A percentile compares a stretch with the other conserved stretches of the same genome.
Conservation (phyloP, 805 yeast genomes). For the Starmerella vaccinii region DNA sequence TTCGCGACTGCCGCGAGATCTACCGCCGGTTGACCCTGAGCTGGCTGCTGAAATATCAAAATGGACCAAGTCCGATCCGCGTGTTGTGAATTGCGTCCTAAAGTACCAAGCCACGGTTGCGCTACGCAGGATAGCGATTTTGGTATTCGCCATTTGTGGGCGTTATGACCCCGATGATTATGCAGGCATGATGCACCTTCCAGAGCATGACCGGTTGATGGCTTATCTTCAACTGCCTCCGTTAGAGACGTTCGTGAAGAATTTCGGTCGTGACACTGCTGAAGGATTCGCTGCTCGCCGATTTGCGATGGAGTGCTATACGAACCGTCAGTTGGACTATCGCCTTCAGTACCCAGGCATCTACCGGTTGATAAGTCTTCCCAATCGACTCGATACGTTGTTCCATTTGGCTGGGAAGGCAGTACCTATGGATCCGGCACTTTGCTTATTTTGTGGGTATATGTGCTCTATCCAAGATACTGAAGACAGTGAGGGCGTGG, state of each 20-base stretch:
- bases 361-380: conserved; percentile 52
- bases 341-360: conserved; percentile 54
- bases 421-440: conserved; percentile 56
- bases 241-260: conserved; percentile 15
- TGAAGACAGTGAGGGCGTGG: conserved; percentile 36
- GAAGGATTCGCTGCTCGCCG: conserved; percentile 13
- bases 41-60: not conserved
- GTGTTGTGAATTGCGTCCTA: conserved; percentile 11
- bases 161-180: conserved; percentile 23
- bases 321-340: conserved; percentile 2
- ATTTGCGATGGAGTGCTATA: not conserved
- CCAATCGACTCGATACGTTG: conserved; percentile 54
- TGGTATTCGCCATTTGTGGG: conserved; percentile 22
- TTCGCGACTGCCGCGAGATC: not conserved
- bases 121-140: conserved; percentile 20
- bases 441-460: conserved; percentile 74
- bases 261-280: conserved; percentile 13
- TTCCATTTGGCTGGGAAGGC: conserved; percentile 37
- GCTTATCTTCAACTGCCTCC: conserved; percentile 23
- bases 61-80: conserved; percentile 16
- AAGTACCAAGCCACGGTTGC: conserved; percentile 18
- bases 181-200: conserved; percentile 18
- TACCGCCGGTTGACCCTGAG: conserved; percentile 3
- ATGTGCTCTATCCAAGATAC: conserved; percentile 54
- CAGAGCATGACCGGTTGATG: conserved; percentile 24